Evolutionary conservation across 2,329 filamentous ascomycete species (phyloP), one percentile per base, ranked within the genome.

Genomic region (Xylariaceae sp.): DNA sequence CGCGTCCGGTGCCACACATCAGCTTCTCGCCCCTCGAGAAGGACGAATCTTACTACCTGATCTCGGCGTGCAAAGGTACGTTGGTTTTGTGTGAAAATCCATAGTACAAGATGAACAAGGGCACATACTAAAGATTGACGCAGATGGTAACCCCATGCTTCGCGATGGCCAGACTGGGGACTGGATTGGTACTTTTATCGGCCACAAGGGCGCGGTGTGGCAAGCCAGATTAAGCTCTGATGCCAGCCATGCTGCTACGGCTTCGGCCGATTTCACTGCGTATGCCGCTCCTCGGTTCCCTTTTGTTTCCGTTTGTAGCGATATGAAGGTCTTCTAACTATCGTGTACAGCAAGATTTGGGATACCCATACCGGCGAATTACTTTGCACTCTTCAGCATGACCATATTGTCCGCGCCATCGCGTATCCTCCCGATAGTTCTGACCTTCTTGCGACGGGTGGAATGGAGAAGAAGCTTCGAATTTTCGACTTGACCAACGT

Each of bases 141-240:
- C 74, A 92, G 94, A 99, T 80, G 93, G 93, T 71, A 97, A 97
- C 73, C 94, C 94, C 54, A 97, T 97, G 92, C 88, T 99, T 68
- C 90, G 94, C 66, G 91, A 97, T 77, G 94, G 94, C 64, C 84
- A 95, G 62, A 99, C 93, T 52, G 94, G 94, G 60, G 92, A 97
- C 75, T 97, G 92, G 90, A 97, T 97, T 68, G 94, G 94, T 53
- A 97, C 94, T 44, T 97, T 97, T 73, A 88, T 99, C 69, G 94
- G 94, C 47, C 94, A 99, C 79, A 97, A 99, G 77, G 94, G 94
- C 64, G 94, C 94, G 44, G 93, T 97, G 61, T 99, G 94, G 92
- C 92, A 97, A 77, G 90, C 92, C 56, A 86, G 92, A 68, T 82
- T 99, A 41, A 96, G 92, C 56, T 87, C 90, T 17, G 92, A 97